Evolutionary conservation across 805 yeast species (phyloP).

Genomic region (Suhomyces xylopsoci): DNA sequence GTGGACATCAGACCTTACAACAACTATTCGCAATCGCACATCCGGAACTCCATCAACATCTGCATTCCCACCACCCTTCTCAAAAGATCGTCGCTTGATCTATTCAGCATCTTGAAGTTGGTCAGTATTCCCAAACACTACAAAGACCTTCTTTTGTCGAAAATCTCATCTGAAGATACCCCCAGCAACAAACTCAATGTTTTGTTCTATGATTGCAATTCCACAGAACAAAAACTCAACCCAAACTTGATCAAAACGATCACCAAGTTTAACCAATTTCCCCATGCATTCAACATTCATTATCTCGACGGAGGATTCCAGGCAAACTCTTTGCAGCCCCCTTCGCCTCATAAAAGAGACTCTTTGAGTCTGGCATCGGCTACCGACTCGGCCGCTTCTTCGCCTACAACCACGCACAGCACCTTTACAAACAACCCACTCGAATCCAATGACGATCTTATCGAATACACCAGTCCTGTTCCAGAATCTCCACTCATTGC

Average conservation of each 20-base stretch:
- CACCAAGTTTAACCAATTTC: slow-evolving; percentile 23
- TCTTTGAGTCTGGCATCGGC: background rate
- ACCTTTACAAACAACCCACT: slow-evolving; percentile 5
- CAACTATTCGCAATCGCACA: slow-evolving; percentile 26
- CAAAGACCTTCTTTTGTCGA: slow-evolving; percentile 17
- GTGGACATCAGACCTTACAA: slow-evolving; percentile 43
- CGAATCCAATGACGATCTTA: slow-evolving; percentile 6
- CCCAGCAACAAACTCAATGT: slow-evolving; percentile 14
- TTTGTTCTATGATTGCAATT: slow-evolving; percentile 34
- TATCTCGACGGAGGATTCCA: slow-evolving; percentile 30
- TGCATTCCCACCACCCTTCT: slow-evolving; percentile 46
- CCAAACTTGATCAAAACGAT: slow-evolving; percentile 34
- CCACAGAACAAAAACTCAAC: slow-evolving; percentile 18
- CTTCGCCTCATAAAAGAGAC: background rate
- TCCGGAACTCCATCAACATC: slow-evolving; percentile 32
- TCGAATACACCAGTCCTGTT: slow-evolving; percentile 9
- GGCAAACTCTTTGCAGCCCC: background rate
- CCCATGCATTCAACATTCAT: slow-evolving; percentile 17
- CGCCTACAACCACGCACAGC: slow-evolving; percentile 3
- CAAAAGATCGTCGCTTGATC: slow-evolving; percentile 34
- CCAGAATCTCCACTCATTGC: background rate
- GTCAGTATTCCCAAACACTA: slow-evolving; percentile 22
- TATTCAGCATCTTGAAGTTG: slow-evolving; percentile 31
- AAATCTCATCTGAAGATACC: background rate
- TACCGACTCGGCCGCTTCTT: slow-evolving; percentile 2